Evolutionary conservation across 2,329 filamentous ascomycete genomes (phyloP).

Genomic region (Colletotrichum sp.): DNA sequence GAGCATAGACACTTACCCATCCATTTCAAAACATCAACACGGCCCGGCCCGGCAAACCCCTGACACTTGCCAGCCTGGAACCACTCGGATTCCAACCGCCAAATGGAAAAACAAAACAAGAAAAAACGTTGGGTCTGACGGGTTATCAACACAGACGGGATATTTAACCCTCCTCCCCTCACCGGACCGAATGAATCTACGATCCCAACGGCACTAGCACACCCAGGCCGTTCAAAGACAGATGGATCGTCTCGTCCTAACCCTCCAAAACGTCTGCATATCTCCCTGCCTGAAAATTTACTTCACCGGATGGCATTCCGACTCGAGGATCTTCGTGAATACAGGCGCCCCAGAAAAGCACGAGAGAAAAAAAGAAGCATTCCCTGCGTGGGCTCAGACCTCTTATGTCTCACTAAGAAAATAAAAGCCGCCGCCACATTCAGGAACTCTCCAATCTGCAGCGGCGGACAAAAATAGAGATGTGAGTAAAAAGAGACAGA

Average conservation of each 20-base stretch:
- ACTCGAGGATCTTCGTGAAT: neutral
- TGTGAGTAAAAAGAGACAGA: neutral
- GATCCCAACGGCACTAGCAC: neutral
- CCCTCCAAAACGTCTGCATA: neutral
- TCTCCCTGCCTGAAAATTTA: neutral
- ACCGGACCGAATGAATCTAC: neutral
- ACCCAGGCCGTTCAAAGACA: neutral
- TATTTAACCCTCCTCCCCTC: neutral
- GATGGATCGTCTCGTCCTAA: neutral
- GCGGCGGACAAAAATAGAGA: neutral
- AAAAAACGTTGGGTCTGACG: neutral
- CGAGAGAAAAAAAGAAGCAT: neutral
- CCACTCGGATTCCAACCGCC: neutral
- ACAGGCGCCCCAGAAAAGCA: neutral
- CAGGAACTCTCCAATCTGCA: neutral
- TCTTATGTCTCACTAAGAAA: neutral
- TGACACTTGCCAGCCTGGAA: neutral
- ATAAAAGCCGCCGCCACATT: neutral
- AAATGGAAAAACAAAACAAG: neutral
- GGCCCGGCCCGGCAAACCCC: neutral
- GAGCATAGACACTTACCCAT: neutral
- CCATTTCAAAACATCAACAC: neutral
- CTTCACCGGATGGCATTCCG: neutral
- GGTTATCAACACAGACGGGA: neutral
- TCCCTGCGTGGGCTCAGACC: neutral